phyloP scores from a whole-genome alignment of 2,329 filamentous ascomycete genomes.

The Pseudopithomyces chartarum region DNA sequence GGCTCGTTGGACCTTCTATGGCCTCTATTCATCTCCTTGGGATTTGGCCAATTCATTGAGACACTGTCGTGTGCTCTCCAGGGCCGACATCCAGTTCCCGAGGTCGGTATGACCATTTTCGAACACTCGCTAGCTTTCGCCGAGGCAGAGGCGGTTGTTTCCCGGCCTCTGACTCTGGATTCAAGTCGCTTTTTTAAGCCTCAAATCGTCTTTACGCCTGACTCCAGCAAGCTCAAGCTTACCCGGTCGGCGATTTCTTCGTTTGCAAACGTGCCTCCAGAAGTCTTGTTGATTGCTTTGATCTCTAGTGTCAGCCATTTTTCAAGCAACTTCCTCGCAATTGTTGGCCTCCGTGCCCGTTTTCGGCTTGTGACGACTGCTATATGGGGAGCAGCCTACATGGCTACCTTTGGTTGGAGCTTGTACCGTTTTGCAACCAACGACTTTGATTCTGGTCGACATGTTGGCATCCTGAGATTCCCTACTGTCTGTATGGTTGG shows the following conservation, averaged over 20 bases:
- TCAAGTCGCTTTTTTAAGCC: constrained; percentile 58
- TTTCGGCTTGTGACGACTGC: constrained; percentile 86
- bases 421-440: constrained; percentile 54
- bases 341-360: constrained; percentile 77
- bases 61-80: constrained; percentile 87
- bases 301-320: constrained; percentile 90
- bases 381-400: constrained; percentile 89
- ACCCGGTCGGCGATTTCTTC: constrained; percentile 69
- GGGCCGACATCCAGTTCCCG: constrained; percentile 76
- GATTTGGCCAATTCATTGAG: constrained; percentile 83
- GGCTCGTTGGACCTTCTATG: constrained; percentile 80
- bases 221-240: constrained; percentile 50
- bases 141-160: constrained; percentile 88
- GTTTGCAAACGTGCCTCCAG: constrained; percentile 84
- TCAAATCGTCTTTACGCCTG: constrained; percentile 44
- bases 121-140: constrained; percentile 96
- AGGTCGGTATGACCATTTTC: constrained; percentile 95
- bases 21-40: constrained; percentile 73
- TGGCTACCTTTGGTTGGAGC: constrained; percentile 82
- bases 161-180: constrained; percentile 76
- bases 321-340: constrained; percentile 79
- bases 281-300: constrained; percentile 83
- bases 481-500: constrained; percentile 94
- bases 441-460: constrained; percentile 48
- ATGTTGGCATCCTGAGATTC: constrained; percentile 77